phyloP scores from a whole-genome alignment of 495 filamentous ascomycete genomes.

The Penicillium dipodomyicola region DNA sequence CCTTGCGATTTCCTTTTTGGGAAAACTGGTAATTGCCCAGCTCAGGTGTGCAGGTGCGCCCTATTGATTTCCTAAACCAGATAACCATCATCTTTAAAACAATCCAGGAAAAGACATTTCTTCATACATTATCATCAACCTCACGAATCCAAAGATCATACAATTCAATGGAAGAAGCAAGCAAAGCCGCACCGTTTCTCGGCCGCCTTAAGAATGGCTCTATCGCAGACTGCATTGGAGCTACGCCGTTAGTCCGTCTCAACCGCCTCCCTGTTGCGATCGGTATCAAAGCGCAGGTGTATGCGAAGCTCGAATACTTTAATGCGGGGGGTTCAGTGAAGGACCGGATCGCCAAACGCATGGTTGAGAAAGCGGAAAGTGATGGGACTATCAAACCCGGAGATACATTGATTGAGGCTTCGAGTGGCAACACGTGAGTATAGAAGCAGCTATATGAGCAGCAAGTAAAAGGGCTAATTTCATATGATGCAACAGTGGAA shows the following conservation, averaged over 20 bases:
- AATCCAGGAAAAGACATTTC: too few relatives aligned
- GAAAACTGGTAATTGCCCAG: not conserved
- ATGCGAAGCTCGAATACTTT: slow-evolving; percentile 85
- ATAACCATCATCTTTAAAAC: too few relatives aligned
- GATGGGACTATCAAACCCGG: slow-evolving; percentile 83
- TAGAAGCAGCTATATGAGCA: not conserved
- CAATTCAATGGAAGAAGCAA: not conserved
- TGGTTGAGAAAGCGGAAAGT: slow-evolving; percentile 85
- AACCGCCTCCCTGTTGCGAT: slow-evolving; percentile 79
- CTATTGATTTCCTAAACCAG: too few relatives aligned
- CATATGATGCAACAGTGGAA: slow-evolving; percentile 26
- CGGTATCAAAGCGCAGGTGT: slow-evolving; percentile 74
- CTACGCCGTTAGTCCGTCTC: slow-evolving; percentile 81
- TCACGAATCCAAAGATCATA: too few relatives aligned
- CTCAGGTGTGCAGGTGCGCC: too few relatives aligned
- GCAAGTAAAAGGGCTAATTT: not conserved
- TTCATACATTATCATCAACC: too few relatives aligned
- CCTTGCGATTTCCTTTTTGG: not conserved
- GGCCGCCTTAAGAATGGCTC: not conserved
- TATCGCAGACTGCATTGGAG: slow-evolving; percentile 65
- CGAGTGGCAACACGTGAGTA: slow-evolving; percentile 78
- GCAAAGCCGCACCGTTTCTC: not conserved
- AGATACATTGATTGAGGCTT: slow-evolving; percentile 87
- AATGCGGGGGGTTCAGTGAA: slow-evolving; percentile 84
- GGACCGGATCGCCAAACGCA: slow-evolving; percentile 83